phyloP scores from a whole-genome alignment of 108 stramenopile species.

The Nannochloropsis oceanica region DNA sequence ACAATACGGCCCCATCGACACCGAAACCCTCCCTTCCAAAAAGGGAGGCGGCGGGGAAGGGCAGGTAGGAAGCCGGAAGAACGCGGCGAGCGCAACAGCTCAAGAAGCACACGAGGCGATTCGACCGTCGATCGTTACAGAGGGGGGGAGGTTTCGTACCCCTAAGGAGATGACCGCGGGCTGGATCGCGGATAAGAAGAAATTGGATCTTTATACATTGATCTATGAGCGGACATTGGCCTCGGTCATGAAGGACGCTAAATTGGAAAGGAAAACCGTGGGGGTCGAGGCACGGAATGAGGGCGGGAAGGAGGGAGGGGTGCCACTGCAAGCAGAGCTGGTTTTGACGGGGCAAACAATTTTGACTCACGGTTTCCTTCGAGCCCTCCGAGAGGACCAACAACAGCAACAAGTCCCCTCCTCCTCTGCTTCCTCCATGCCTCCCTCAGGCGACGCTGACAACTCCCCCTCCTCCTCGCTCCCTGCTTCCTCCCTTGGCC shows the following conservation, averaged over 20 bases:
- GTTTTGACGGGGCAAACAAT: not conserved
- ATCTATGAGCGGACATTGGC: constrained; percentile 51
- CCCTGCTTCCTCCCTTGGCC: not conserved
- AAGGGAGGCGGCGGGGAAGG: constrained; percentile 2
- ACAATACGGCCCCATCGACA: not conserved
- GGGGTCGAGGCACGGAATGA: not conserved
- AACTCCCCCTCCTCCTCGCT: not conserved
- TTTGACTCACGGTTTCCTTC: not conserved
- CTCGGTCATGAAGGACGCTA: constrained; percentile 46
- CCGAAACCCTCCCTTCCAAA: not conserved
- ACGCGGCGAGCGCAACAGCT: constrained; percentile 34
- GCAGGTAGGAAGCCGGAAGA: not conserved
- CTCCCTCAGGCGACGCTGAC: not conserved
- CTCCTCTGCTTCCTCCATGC: not conserved
- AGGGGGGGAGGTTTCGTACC: constrained; percentile 31
- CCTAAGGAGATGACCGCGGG: not conserved
- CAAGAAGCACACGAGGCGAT: constrained; percentile 75
- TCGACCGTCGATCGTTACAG: constrained; percentile 47
- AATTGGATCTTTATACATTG: constrained; percentile 40
- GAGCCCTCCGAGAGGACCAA: constrained; percentile 6
- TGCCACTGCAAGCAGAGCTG: not conserved
- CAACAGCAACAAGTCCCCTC: not conserved
- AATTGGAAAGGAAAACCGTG: constrained; percentile 28
- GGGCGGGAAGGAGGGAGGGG: not conserved
- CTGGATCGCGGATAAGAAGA: constrained; percentile 13